Conservation (phyloP, 169 alveolate genomes). For the Cryptosporidium ryanae region DNA sequence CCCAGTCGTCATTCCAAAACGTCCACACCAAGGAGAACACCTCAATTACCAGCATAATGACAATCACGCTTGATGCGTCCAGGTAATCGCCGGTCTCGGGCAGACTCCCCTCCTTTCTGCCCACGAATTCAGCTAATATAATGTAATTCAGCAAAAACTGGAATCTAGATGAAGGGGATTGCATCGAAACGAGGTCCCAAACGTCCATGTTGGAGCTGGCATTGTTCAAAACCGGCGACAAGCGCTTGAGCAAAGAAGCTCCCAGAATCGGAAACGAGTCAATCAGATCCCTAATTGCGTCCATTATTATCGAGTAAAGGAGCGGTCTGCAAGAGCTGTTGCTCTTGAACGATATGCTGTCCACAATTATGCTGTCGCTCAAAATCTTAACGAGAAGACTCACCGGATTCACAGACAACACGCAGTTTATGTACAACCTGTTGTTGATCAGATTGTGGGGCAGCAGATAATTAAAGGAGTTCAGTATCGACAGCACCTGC, state of each 20-base stretch:
- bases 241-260: background rate
- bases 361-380: constrained; percentile 41
- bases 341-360: background rate
- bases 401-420: constrained; percentile 11
- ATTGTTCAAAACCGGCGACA: constrained; percentile 4
- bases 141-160: constrained; percentile 8
- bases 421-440: constrained; percentile 1
- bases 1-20: constrained; percentile 65
- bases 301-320: constrained; percentile 11
- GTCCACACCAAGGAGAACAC: constrained; percentile 60
- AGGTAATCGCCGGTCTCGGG: background rate
- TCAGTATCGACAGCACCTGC: constrained; percentile 20
- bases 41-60: constrained; percentile 38
- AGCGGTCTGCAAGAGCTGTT: constrained; percentile 1
- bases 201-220: constrained; percentile 9
- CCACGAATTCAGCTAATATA: background rate
- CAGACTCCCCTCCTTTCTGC: background rate
- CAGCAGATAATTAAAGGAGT: constrained; percentile 3
- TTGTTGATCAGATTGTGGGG: constrained; percentile 9
- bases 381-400: constrained; percentile 13
- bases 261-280: background rate
- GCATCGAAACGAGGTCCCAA: constrained; percentile 45
- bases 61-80: background rate
- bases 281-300: constrained; percentile 1
- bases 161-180: constrained; percentile 61